A percentile compares a stretch with the other conserved stretches of the same genome.
phyloP scores from a whole-genome alignment of 1,284 basidiomycete genomes.

The Moesziomyces parantarcticus region DNA sequence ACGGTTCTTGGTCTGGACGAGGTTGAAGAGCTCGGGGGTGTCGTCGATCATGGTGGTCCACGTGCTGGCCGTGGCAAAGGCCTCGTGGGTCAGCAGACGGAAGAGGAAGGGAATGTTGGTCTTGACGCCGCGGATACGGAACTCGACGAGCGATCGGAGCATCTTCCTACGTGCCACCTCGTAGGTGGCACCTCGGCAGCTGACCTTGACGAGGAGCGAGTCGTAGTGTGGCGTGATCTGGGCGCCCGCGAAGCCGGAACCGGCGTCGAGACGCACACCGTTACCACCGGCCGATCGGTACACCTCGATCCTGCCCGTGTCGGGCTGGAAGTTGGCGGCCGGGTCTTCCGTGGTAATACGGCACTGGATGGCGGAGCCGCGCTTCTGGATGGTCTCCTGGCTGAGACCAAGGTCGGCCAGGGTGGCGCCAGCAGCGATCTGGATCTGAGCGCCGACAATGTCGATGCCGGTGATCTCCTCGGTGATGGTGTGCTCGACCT shows the following conservation, averaged over 20 bases:
- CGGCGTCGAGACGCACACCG: constrained; percentile 95
- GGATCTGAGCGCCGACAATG: constrained; percentile 95
- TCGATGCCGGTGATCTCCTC: constrained; percentile 99
- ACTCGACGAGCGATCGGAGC: constrained; percentile 97
- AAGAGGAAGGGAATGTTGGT: constrained; percentile 98
- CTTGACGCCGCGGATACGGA: constrained; percentile 99
- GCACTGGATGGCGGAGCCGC: constrained; percentile 98
- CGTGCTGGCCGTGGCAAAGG: constrained; percentile 94
- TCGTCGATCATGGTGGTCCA: constrained; percentile 93
- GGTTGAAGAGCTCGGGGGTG: constrained; percentile 97
- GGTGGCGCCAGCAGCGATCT: constrained; percentile 94
- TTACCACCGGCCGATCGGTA: constrained; percentile 99
- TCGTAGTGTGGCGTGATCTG: constrained; percentile 99
- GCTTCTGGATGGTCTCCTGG: constrained; percentile 95
- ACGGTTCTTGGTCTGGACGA: constrained; percentile 96
- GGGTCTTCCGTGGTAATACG: constrained; percentile 99
- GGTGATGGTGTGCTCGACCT: constrained; percentile 95
- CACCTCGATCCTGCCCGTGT: constrained; percentile 99
- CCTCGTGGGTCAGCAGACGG: constrained; percentile 95
- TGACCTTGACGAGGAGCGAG: constrained; percentile 95
- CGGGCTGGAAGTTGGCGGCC: constrained; percentile 89
- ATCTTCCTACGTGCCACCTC: constrained; percentile 99
- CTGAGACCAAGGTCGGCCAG: constrained; percentile 93
- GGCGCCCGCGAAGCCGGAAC: constrained; percentile 97
- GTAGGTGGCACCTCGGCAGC: constrained; percentile 95